A percentile compares a stretch with the other conserved stretches of the same genome.
Conservation (phyloP, 1,139 yeast genomes). For the Pichia sp. region DNA sequence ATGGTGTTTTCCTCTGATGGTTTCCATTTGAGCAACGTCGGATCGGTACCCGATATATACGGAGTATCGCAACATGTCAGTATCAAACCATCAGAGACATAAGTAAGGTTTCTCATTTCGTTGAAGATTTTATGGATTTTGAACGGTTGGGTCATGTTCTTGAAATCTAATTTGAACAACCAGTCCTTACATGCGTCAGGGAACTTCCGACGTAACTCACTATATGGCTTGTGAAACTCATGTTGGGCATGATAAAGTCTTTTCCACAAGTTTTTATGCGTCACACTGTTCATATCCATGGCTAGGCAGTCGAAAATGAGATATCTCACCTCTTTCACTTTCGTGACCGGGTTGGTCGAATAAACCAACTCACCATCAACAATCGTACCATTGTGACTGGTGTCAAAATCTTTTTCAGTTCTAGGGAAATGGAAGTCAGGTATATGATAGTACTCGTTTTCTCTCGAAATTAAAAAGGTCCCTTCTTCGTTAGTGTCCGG, state of each 20-base stretch:
- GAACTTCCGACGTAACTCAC: conserved; percentile 56
- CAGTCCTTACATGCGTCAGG: conserved; percentile 74
- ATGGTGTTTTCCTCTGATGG: conserved; percentile 93
- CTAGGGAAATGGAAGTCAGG: conserved; percentile 83
- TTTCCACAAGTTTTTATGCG: conserved; percentile 67
- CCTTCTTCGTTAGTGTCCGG: conserved; percentile 70
- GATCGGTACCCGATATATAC: conserved; percentile 84
- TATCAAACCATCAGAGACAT: conserved; percentile 90
- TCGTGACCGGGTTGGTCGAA: conserved; percentile 46
- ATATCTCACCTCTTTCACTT: conserved; percentile 64
- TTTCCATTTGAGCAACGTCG: conserved; percentile 84
- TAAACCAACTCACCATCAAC: conserved; percentile 88
- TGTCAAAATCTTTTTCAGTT: conserved; percentile 48
- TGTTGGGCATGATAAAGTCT: conserved; percentile 83
- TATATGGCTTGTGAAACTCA: conserved; percentile 77
- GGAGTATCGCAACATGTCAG: conserved; percentile 90
- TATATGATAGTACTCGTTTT: conserved; percentile 76
- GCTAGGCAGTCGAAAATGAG: conserved; percentile 90
- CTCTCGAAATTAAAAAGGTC: conserved; percentile 78
- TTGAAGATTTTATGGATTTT: conserved; percentile 71
- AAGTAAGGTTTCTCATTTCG: conserved; percentile 69
- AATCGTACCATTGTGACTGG: conserved; percentile 82
- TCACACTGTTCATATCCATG: conserved; percentile 67
- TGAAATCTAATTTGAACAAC: conserved; percentile 82
- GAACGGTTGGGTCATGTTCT: conserved; percentile 81